A percentile compares a stretch with the other conserved stretches of the same genome.
phyloP scores from a whole-genome alignment of 176 grass and related monocot species.

The Carex littledalei region DNA sequence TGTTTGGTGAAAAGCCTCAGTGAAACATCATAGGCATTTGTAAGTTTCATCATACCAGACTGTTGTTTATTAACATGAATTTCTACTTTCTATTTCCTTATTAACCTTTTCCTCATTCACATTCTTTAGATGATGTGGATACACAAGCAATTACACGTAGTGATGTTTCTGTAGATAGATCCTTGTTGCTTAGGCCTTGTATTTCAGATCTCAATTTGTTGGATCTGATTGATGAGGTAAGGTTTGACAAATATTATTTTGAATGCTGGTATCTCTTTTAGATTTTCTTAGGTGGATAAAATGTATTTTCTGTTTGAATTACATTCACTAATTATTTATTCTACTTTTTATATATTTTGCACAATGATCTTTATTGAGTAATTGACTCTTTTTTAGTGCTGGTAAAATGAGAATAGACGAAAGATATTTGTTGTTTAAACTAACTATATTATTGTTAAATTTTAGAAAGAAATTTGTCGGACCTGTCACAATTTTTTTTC shows the following conservation, averaged over 20 bases:
- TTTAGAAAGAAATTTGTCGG: too few species aligned
- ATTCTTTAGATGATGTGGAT: constrained; percentile 74
- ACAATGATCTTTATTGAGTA: neutral
- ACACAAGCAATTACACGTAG: too few species aligned
- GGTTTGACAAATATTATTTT: neutral
- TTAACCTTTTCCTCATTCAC: neutral
- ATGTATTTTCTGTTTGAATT: neutral
- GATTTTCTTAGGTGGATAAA: neutral
- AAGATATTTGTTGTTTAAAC: too few species aligned
- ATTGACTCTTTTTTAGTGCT: neutral
- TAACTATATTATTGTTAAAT: too few species aligned
- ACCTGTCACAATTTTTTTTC: too few species aligned
- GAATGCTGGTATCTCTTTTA: neutral
- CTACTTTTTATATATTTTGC: neutral
- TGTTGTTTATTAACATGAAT: neutral
- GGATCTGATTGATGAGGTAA: neutral
- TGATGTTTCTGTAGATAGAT: constrained; percentile 17
- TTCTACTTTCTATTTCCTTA: neutral
- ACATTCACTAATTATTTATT: neutral
- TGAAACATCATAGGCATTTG: constrained; percentile 97
- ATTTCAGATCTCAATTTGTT: neutral
- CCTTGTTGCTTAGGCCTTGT: neutral
- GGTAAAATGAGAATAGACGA: too few species aligned
- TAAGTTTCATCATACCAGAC: constrained; percentile 31
- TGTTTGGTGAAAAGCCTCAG: too few species aligned